These are phyloP conservation scores for Xerocomellus amylosporus DNA, from an alignment of 768 basidiomycete genomes.

Conservation along the genomic window DNA sequence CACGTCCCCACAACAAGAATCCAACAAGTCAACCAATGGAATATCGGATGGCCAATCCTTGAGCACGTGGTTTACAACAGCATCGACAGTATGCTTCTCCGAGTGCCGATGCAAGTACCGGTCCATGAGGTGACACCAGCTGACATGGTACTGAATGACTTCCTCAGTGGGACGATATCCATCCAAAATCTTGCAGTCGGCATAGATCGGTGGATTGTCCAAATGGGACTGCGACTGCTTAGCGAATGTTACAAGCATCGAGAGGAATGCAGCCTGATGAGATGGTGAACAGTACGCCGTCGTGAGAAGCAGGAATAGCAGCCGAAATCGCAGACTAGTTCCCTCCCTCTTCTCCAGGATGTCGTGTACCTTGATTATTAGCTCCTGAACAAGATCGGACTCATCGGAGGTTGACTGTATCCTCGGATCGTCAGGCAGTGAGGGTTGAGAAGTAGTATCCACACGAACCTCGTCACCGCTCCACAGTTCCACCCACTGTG, in stretches of 20 bases:
- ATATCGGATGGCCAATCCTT: conserved; percentile 11
- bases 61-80: background rate
- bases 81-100: too few relatives aligned
- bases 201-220: background rate
- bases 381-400: background rate
- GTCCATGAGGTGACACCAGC: too few relatives aligned
- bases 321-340: background rate
- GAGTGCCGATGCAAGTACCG: too few relatives aligned
- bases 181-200: conserved; percentile 4
- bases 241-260: conserved; percentile 31
- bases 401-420: background rate
- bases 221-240: background rate
- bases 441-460: too few relatives aligned
- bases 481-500: background rate
- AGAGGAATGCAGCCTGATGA: conserved; percentile 13
- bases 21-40: background rate
- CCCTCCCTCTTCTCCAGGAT: background rate
- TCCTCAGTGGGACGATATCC: conserved; percentile 9
- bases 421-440: background rate
- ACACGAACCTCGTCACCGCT: too few relatives aligned
- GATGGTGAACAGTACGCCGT: conserved; percentile 22
- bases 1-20: background rate
- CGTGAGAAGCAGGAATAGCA: background rate
- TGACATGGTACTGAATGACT: background rate
- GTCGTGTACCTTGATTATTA: background rate